Base-by-base conservation (phyloP, 2,329 filamentous ascomycete genomes). In the Neocatenulostroma microsporum region DNA sequence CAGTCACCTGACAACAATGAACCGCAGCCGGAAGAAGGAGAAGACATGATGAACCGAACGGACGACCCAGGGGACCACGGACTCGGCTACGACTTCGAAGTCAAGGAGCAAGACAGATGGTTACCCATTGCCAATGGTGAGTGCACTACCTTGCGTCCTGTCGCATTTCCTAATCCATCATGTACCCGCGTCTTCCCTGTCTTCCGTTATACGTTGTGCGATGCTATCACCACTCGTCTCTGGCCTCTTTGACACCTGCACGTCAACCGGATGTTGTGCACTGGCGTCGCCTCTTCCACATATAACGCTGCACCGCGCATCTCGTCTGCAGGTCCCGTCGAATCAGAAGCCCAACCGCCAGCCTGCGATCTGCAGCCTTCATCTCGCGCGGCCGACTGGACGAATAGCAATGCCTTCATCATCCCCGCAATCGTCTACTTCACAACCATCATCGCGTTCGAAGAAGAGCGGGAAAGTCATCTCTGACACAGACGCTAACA, bases 61-160 rank as follows among this genome's bases (percentile, higher is more conserved):
- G 51, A 55, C 44, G 53, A 57, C 36, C 74, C 82, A 67, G 78
- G 71, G 66, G 85, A 86, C 67, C 88, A 95, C 70, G 81, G 76
- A 63, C 74, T 83, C 67, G 79, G 72, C 66, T 86, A 86, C 67
- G 89, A 96, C 71, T 94, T 95, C 64, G 89, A 96, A 70, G 89
- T 96, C 67, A 96, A 96, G 75, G 91, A 98, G 69, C 91, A 98
- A 69, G 91, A 98, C 69, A 76, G 91, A 74, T 98, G 91, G 91
- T 78, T 98, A 64, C 91, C 91, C 63, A 98, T 98, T 77, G 91
- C 91, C 70, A 98, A 98, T 87, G 91, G 91, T 98, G 77, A 77
- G 91, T 91, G 39, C 32, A 27, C 28, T 34, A 40, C 45, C 39
- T 47, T 47, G 44, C 44, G 31, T 44, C 37, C 23, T 27, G 11